Evolutionary conservation across 768 basidiomycete genomes (phyloP).

Genomic region (Phlebiopsis flavidoalba): DNA sequence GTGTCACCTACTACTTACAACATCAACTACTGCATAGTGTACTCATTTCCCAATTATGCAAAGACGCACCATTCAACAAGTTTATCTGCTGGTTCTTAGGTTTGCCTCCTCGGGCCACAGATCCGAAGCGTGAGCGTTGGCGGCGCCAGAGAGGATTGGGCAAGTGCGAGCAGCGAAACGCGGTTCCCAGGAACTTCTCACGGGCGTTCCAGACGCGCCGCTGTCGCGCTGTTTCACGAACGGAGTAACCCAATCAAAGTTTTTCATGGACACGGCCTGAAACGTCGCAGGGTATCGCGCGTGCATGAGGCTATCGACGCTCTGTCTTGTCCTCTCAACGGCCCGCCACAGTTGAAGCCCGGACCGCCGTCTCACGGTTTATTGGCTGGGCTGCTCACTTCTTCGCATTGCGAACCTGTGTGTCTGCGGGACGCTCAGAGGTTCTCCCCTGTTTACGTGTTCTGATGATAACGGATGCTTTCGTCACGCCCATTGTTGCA

Average conservation of each 20-base stretch:
- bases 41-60: not conserved
- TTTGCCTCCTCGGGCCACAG: not conserved
- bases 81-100: not conserved
- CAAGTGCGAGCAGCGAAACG: not conserved
- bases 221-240: not conserved
- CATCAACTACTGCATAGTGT: not conserved
- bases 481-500: no score
- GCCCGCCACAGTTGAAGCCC: not conserved
- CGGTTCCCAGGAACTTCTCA: not conserved
- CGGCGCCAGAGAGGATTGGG: not conserved
- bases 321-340: not conserved
- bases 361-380: not conserved
- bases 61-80: not conserved
- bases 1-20: not conserved
- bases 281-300: not conserved
- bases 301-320: not conserved
- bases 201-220: not conserved
- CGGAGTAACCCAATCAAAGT: not conserved
- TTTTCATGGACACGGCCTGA: not conserved
- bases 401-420: not conserved
- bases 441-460: not conserved
- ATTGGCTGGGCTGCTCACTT: not conserved
- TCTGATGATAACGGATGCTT: no score
- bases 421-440: not conserved
- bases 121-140: not conserved